These are phyloP conservation scores for Tothia fuscella DNA, from an alignment of 2,329 filamentous ascomycete genomes.

Conservation along the genomic window DNA sequence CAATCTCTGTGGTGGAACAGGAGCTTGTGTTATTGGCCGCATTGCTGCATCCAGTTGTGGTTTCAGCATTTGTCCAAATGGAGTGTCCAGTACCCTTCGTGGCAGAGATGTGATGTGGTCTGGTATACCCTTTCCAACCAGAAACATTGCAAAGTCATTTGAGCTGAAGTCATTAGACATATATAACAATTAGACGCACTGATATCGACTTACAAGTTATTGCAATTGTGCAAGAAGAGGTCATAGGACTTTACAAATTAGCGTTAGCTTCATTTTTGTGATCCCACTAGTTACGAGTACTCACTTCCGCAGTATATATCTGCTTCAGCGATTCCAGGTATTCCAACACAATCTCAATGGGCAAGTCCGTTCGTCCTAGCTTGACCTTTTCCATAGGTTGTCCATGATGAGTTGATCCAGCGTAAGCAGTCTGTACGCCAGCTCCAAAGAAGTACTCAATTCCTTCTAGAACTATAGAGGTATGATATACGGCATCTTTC, in stretches of 20 bases:
- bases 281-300: slow-evolving; percentile 22
- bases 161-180: slow-evolving; percentile 34
- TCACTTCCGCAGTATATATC: slow-evolving; percentile 73
- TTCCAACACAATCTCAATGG: slow-evolving; percentile 70
- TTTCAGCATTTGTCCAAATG: slow-evolving; percentile 77
- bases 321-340: slow-evolving; percentile 74
- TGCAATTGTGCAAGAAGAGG: slow-evolving; percentile 85
- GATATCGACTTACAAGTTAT: too few species aligned
- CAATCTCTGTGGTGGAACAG: slow-evolving; percentile 27
- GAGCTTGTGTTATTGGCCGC: slow-evolving; percentile 49
- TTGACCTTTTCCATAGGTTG: slow-evolving; percentile 63
- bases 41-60: slow-evolving; percentile 60
- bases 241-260: slow-evolving; percentile 57
- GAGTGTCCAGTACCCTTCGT: slow-evolving; percentile 70
- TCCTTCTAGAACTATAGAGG: slow-evolving; percentile 72
- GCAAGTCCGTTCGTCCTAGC: slow-evolving; percentile 67
- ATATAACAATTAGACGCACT: background rate
- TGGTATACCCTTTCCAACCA: slow-evolving; percentile 80
- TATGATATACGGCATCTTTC: slow-evolving; percentile 86
- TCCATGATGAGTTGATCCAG: slow-evolving; percentile 79
- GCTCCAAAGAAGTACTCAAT: slow-evolving; percentile 86
- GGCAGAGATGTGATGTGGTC: slow-evolving; percentile 77
- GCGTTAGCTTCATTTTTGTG: background rate
- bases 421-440: slow-evolving; percentile 68
- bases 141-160: slow-evolving; percentile 80